Base-by-base conservation (phyloP, 164 flowering plant species). In the Euptelea pleiosperma region DNA sequence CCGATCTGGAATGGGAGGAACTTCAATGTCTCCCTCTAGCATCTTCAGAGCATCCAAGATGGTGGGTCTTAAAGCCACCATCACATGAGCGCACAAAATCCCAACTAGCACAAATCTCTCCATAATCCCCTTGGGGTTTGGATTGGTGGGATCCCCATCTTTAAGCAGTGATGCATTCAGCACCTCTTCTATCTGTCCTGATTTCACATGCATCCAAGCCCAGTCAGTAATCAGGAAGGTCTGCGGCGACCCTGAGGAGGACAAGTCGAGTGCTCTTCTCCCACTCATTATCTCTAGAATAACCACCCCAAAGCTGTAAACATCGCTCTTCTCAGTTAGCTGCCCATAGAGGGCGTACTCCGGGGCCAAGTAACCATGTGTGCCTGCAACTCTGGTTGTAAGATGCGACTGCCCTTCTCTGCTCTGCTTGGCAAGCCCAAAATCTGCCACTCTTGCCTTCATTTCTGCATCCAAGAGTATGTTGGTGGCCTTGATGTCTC, bases 331-430 rank as follows among this genome's bases (percentile, higher is more conserved):
- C 75, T 89, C 93, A 1, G 96, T 86, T 48, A 89, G 67, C 51
- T 86, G 93, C 15, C 96, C 96, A 44, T 89, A 89, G n/a, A 89
- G 75, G 0, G 91, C 93, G 40, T 89, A 89, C 39, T 89, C 93
- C 6, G 93, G 93, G 2, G 96, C 93, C 31, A 89, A 66, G 70
- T 86, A 89, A 1, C 96, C 96, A 68, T 83, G 93, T 18, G 96
- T 89, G 8, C 96, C 96, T 0, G 91, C 93, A 45, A 89, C 87
- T 71, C 91, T 75, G 1, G 96, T 86, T 0, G 89, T 84, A 33
- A 89, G 86, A 73, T 89, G 91, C 65, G 96, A 89, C 62, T 84
- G 80, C 7, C 91, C 93, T 71, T 84, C 96, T 29, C 65, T 75
- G 59, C 73, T 79, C 63, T 81, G 84, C 70, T 77, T 89, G 0